phyloP scores from a whole-genome alignment of 2,329 filamentous ascomycete species.

The Penicillium sp. region DNA sequence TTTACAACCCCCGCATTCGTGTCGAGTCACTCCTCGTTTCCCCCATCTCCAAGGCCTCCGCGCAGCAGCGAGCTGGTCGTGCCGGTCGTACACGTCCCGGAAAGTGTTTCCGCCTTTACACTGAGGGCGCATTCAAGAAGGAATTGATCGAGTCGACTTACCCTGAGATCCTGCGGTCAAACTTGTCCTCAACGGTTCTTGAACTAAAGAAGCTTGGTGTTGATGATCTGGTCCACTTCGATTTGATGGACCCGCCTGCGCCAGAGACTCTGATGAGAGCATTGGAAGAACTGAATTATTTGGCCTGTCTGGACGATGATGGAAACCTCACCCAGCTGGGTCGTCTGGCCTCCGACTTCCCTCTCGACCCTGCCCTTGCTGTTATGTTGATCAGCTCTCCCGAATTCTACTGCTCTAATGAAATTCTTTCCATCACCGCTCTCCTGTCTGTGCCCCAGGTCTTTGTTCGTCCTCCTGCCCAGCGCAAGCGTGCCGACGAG shows the following conservation, averaged over 20 bases:
- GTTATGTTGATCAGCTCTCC: conserved; percentile 98
- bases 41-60: conserved; percentile 95
- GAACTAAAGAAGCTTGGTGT: conserved; percentile 97
- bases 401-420: conserved; percentile 98
- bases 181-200: conserved; percentile 89
- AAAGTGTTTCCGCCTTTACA: conserved; percentile 97
- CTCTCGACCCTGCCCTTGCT: conserved; percentile 86
- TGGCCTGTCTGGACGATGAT: conserved; percentile 94
- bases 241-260: conserved; percentile 96
- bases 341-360: conserved; percentile 87
- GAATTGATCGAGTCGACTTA: conserved; percentile 97
- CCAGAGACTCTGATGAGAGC: conserved; percentile 98
- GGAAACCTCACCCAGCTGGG: conserved; percentile 87
- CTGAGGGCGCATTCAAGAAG: conserved; percentile 92
- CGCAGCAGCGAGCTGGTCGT: conserved; percentile 96
- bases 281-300: conserved; percentile 94
- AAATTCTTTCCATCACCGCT: conserved; percentile 92
- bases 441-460: conserved; percentile 92
- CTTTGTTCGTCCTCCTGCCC: conserved; percentile 81
- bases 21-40: conserved; percentile 97
- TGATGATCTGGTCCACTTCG: conserved; percentile 94
- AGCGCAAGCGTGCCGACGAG: conserved; percentile 88
- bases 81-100: conserved; percentile 96
- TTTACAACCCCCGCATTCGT: conserved; percentile 94
- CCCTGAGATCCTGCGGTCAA: conserved; percentile 91